Evolutionary conservation across 1,284 basidiomycete genomes (phyloP), one percentile per base, ranked within the genome.

Genomic region (Apiotrichum domesticum): DNA sequence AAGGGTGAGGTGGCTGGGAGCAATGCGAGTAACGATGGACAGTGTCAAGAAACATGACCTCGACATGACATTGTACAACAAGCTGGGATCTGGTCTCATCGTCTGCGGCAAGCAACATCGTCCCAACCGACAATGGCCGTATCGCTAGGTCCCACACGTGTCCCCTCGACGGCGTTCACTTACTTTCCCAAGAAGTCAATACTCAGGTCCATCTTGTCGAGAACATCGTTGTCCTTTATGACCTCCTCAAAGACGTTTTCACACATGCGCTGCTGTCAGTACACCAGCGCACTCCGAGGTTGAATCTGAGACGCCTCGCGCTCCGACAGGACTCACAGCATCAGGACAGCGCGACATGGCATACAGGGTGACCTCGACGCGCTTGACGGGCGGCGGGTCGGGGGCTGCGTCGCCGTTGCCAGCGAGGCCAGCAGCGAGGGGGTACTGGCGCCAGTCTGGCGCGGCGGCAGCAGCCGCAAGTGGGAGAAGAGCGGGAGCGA

Each of bases 171-270:
- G 21, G 21, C 21, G 21, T 21, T 21, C n/a, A 79, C 84, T 65
- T 69, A 89, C 90, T 76, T 80, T 61, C 83, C 90, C 52, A 94
- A 80, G 70, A 87, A 92, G 21, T 85, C 79, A 52, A 92, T 73
- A 0, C 80, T 80, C 10, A 93, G 71, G 66, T 88, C 80, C 46
- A 91, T 78, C 76, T 87, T 90, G 63, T 82, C 76, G 5, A 52
- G 13, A 32, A 76, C 66, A 6, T 77, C 77, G 2, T 86, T 84
- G 54, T 80, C 78, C 42, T 81, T 75, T 40, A 91, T 71, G 32
- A 91, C 88, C 53, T 72, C 61, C 66, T 90, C 83, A 74, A 92
- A 90, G 1, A 87, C 80, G 15, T 79, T 78, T 73, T 94, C 90
- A 69, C 90, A 93, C 32, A 70, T 46, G 40, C 72, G 61, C 74